Conservation (phyloP, 768 basidiomycete species). For the Termitomyces sp. region DNA sequence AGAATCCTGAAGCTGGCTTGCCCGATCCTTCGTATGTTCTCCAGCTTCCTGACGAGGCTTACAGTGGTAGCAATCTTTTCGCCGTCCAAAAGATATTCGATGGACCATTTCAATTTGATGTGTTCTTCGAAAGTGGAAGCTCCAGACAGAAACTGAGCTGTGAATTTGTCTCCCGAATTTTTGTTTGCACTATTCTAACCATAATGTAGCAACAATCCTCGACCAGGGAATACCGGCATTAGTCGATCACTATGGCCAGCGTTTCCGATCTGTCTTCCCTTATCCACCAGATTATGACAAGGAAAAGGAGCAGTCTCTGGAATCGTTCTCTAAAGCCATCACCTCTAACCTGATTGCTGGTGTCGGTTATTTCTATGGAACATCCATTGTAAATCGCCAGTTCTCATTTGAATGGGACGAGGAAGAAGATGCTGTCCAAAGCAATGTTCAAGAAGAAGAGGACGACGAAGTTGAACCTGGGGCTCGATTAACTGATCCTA, state of each 20-base stretch:
- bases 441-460: conserved; percentile 29
- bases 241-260: conserved; percentile 50
- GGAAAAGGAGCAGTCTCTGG: conserved; percentile 43
- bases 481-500: conserved; percentile 69
- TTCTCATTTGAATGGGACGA: conserved; percentile 94
- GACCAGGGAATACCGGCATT: conserved; percentile 69
- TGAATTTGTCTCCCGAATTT: conserved; percentile 27
- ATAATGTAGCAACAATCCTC: conserved; percentile 48
- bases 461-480: conserved; percentile 39
- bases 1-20: conserved; percentile 33
- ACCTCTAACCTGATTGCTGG: conserved; percentile 92
- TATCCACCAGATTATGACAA: conserved; percentile 48
- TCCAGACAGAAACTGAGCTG: conserved; percentile 58
- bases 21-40: conserved; percentile 84
- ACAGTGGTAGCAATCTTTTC: conserved; percentile 71
- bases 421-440: conserved; percentile 31
- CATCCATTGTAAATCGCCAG: conserved; percentile 77
- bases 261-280: conserved; percentile 70
- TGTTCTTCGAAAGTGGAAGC: conserved; percentile 79
- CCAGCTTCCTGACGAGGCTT: conserved; percentile 69
- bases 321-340: conserved; percentile 79
- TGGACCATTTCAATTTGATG: conserved; percentile 84
- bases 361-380: conserved; percentile 92
- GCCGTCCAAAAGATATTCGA: conserved; percentile 86
- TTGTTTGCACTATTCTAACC: conserved; percentile 6